Evolutionary conservation across 495 filamentous ascomycete species (phyloP), one percentile per base, ranked within the genome.

Genomic region (Symbiotaphrina buchneri): DNA sequence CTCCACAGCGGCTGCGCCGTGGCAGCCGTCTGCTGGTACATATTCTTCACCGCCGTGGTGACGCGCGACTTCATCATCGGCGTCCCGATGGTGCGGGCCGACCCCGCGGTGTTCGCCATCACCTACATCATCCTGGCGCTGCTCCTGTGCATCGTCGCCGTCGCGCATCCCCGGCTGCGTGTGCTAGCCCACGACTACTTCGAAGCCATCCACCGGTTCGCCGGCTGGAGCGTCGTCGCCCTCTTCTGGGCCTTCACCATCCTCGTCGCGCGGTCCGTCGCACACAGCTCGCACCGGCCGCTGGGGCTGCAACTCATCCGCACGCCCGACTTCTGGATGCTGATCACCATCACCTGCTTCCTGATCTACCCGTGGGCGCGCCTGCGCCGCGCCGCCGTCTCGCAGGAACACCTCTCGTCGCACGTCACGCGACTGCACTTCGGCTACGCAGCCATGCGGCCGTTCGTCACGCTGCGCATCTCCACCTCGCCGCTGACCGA

Each of bases 361-460:
- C 59, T 74, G 27, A 47, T 68, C 31, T 65, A 70, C 39, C 74
- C 76, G 4, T 83, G 75, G 75, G 47, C 70, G 15, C 61, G 69
- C 21, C 55, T 80, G 11, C 63, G 68, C 14, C 65, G 61, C 33
- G 61, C 66, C 18, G 42, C 49, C 6, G 68, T 83, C 25, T 44
- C 54, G 21, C 55, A 68, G 17, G 74, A 78, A 44, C 49, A 56
- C 21, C 59, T 82, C 18, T 79, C 72, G 3, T 41, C 62, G 24
- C 77, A 83, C 46, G 76, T 73, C 15, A 59, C 72, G 23, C 62
- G 71, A n/a, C 58, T 83, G 21, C 68, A 76, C 48, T 74, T 81
- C 49, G 53, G 59, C 42, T 66, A 75, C 41, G 48, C 55, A 35
- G 52, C 63, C 30, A 51, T 34, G 2, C 32, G 33, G 16, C 32